Evolutionary conservation across 805 yeast genomes (phyloP).

Genomic region (Helenozyma baotianmanensis): DNA sequence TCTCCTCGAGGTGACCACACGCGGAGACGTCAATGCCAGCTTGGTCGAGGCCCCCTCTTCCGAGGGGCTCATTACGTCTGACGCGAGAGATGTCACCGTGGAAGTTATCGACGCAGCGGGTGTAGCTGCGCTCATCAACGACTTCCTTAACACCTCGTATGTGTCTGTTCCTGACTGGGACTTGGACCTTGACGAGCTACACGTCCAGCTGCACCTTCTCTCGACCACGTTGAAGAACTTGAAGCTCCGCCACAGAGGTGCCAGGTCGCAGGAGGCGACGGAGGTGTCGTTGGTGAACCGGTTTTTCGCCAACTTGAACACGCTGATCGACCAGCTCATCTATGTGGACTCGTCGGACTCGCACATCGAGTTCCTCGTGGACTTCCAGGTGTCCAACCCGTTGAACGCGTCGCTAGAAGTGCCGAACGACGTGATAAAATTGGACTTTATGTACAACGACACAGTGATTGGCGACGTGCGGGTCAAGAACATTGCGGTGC

Average conservation of each 20-base stretch:
- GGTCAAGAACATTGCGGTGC: slow-evolving; percentile 19
- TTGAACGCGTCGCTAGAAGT: slow-evolving; percentile 20
- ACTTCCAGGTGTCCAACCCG: slow-evolving; percentile 31
- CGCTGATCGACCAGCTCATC: slow-evolving; percentile 12
- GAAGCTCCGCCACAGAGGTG: not conserved
- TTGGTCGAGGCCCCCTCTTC: slow-evolving; percentile 16
- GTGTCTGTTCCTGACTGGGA: slow-evolving; percentile 2
- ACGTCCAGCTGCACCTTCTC: slow-evolving; percentile 4
- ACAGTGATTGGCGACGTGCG: slow-evolving; percentile 29
- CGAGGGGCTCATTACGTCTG: slow-evolving; percentile 39
- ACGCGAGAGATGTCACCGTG: slow-evolving; percentile 37
- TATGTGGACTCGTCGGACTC: slow-evolving; percentile 24
- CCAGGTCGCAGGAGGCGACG: too few relatives aligned
- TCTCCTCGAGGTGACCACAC: slow-evolving; percentile 2
- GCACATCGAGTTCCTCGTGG: slow-evolving; percentile 23
- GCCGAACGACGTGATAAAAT: slow-evolving; percentile 17
- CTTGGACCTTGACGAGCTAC: slow-evolving; percentile 1
- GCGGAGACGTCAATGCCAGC: not conserved
- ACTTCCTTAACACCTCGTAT: not conserved
- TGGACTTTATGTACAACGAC: slow-evolving; percentile 28
- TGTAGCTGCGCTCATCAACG: slow-evolving; percentile 2
- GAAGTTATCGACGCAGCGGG: slow-evolving; percentile 34
- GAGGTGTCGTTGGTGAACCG: slow-evolving; percentile 2
- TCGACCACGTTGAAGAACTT: slow-evolving; percentile 4
- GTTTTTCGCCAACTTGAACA: slow-evolving; percentile 4